A percentile compares a stretch with the other conserved stretches of the same genome.
Conservation (phyloP, 1,284 basidiomycete genomes). For the Puccinia novopanici region DNA sequence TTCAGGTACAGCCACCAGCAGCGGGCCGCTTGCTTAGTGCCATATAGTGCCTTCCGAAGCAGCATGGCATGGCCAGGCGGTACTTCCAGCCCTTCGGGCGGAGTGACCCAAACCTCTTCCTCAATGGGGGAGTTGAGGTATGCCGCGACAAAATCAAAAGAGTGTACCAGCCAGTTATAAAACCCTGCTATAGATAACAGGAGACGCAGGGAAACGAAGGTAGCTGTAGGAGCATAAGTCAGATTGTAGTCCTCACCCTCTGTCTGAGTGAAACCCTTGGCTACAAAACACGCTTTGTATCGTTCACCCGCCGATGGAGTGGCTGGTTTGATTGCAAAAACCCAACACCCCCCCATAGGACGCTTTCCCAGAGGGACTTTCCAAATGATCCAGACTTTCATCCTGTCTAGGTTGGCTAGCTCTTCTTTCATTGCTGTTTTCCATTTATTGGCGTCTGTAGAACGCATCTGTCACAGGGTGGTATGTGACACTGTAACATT, state of each 20-base stretch:
- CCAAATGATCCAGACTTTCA: background rate
- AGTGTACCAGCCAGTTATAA: too few species aligned
- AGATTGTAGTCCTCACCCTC: background rate
- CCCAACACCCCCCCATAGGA: background rate
- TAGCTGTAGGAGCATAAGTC: background rate
- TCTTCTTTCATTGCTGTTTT: background rate
- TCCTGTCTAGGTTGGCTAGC: background rate
- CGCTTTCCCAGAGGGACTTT: background rate
- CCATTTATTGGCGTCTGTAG: background rate
- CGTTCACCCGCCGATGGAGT: background rate
- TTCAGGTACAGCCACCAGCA: conserved; percentile 6
- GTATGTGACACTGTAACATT: too few species aligned
- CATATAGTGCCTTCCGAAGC: background rate
- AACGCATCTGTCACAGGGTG: too few species aligned
- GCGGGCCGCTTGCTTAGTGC: background rate
- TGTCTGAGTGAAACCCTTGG: background rate
- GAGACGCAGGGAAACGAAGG: background rate
- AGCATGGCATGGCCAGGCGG: background rate
- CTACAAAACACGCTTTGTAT: background rate
- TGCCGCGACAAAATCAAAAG: background rate
- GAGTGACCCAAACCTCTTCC: conserved; percentile 12
- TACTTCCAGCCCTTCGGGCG: background rate
- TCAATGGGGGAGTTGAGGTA: conserved; percentile 30
- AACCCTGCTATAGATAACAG: too few species aligned
- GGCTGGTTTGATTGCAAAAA: background rate